These are phyloP conservation scores for Psidium friedrichsthalianum DNA, from an alignment of 345 rosid species.

Conservation along the genomic window DNA sequence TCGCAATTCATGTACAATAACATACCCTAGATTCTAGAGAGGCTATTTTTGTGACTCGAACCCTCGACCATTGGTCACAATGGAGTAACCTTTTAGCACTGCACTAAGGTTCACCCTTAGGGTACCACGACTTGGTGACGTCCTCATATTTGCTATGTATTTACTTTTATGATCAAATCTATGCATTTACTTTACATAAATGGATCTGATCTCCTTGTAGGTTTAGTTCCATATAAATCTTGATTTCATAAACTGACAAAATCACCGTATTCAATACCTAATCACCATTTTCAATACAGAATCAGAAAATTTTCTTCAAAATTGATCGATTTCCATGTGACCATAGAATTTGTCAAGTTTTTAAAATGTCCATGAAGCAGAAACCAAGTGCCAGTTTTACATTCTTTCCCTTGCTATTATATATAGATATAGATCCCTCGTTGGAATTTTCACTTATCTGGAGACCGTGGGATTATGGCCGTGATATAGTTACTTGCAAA, in stretches of 20 bases:
- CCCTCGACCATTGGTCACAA: neutral
- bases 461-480: neutral
- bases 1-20: no score
- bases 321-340: neutral
- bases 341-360: neutral
- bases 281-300: neutral
- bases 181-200: neutral
- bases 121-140: neutral
- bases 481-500: neutral
- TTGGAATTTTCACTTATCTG: neutral
- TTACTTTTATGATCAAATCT: neutral
- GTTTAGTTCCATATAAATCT: neutral
- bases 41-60: neutral
- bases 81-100: neutral
- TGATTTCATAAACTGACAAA: neutral
- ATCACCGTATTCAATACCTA: neutral
- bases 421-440: neutral
- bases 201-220: neutral
- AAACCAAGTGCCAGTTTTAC: neutral
- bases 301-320: neutral
- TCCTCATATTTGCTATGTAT: neutral
- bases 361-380: neutral
- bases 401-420: neutral
- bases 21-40: neutral
- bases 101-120: neutral